Conservation (phyloP, 306 rosid genomes). For the Nissolia schottii region DNA sequence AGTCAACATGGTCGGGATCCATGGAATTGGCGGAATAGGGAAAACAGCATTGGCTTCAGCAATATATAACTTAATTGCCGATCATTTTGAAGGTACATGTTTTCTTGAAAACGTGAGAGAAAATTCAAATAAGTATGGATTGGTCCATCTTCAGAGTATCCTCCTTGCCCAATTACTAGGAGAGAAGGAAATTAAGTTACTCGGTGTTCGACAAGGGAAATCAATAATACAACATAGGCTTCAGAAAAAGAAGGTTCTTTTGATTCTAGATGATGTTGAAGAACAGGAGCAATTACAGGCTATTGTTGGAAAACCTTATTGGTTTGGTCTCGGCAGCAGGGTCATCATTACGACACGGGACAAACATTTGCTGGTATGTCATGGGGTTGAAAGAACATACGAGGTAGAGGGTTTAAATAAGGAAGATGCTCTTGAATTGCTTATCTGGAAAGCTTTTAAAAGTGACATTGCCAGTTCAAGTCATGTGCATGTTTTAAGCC, state of each 20-base stretch:
- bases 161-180: background rate
- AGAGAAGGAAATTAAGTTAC: background rate
- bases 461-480: background rate
- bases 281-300: background rate
- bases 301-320: background rate
- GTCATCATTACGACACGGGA: conserved; percentile 29
- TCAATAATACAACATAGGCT: background rate
- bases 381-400: background rate
- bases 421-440: background rate
- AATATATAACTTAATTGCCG: background rate
- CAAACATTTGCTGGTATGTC: background rate
- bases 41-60: conserved; percentile 20
- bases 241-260: background rate
- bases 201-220: background rate
- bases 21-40: conserved; percentile 23
- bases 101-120: conserved; percentile 14
- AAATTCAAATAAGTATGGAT: background rate
- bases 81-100: background rate
- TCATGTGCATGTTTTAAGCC: background rate
- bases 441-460: background rate
- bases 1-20: conserved; percentile 13
- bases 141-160: conserved; percentile 15
- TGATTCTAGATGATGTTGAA: conserved; percentile 31
- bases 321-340: conserved; percentile 31
- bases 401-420: background rate